Evolutionary conservation across 2,329 filamentous ascomycete species (phyloP).

Genomic region (Clathrospora elynae): DNA sequence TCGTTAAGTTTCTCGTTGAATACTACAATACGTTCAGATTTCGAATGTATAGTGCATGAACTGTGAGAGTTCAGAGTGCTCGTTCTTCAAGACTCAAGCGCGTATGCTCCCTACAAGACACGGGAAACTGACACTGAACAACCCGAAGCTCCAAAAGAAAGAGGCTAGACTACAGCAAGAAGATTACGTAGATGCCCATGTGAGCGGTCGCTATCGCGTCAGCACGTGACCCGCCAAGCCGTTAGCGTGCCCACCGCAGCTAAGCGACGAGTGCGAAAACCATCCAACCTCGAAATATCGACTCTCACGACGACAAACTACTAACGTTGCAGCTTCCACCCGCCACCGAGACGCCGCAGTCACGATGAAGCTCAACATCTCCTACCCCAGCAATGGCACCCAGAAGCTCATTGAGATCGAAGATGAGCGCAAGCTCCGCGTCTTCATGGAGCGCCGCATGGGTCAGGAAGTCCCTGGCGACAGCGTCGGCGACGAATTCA

Average conservation of each 20-base stretch:
- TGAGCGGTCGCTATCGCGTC: too few relatives aligned
- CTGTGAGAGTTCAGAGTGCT: too few relatives aligned
- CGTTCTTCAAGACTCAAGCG: too few relatives aligned
- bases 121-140: too few relatives aligned
- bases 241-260: slow-evolving; percentile 18
- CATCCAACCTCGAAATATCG: slow-evolving; percentile 18
- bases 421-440: slow-evolving; percentile 98
- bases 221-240: slow-evolving; percentile 16
- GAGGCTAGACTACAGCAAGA: neutral
- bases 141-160: too few relatives aligned
- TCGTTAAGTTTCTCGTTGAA: neutral
- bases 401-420: slow-evolving; percentile 99
- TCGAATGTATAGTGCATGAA: too few relatives aligned
- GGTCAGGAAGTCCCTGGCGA: slow-evolving; percentile 91
- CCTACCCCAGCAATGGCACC: slow-evolving; percentile 98
- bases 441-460: slow-evolving; percentile 99
- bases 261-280: slow-evolving; percentile 13
- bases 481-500: slow-evolving; percentile 98
- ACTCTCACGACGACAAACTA: slow-evolving; percentile 36
- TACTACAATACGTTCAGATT: slow-evolving; percentile 5
- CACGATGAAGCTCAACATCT: slow-evolving; percentile 78
- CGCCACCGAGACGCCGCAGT: slow-evolving; percentile 42
- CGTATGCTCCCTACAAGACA: too few relatives aligned
- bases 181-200: too few relatives aligned
- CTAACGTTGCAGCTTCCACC: slow-evolving; percentile 46